Conservation (phyloP, 225 moss, liverwort and hornwort genomes). For the Physcomitrellopsis africana region DNA sequence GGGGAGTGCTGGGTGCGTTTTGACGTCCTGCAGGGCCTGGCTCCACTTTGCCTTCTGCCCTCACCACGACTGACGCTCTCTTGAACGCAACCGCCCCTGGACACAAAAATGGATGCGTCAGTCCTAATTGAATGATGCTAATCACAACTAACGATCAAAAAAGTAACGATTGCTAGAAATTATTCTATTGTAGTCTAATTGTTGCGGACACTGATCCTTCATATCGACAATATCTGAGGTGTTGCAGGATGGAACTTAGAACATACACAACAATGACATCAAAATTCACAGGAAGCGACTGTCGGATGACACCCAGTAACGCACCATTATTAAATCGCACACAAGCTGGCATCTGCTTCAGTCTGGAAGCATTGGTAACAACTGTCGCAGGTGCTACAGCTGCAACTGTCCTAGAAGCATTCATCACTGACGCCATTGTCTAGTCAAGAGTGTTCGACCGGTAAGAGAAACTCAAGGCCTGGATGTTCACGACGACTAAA, state of each 20-base stretch:
- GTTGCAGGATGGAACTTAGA: no score
- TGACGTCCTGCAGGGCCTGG: slow-evolving; percentile 32
- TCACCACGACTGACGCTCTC: slow-evolving; percentile 34
- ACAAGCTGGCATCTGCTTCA: slow-evolving; percentile 21
- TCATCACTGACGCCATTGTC: slow-evolving; percentile 36
- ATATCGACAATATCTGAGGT: no score
- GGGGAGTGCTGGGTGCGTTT: slow-evolving; percentile 22
- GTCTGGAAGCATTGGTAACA: slow-evolving; percentile 6
- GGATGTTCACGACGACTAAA: background rate
- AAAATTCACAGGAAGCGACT: no score
- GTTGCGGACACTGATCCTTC: no score
- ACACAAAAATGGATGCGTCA: background rate
- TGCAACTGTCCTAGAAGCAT: slow-evolving; percentile 7
- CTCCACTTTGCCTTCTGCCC: slow-evolving; percentile 34
- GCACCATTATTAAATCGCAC: slow-evolving; percentile 32
- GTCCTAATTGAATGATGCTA: no score
- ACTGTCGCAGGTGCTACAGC: slow-evolving; percentile 9
- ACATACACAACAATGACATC: no score
- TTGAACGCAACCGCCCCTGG: slow-evolving; percentile 35
- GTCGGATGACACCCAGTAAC: background rate
- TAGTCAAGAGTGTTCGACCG: background rate
- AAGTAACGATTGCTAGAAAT: no score
- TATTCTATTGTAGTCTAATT: no score
- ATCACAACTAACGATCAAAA: no score
- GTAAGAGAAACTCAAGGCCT: background rate